Percentiles rank a stretch among this genome's conserved stretches.
phyloP scores from a whole-genome alignment of 1,284 basidiomycete species.

The Hypsizygus ulmarius region DNA sequence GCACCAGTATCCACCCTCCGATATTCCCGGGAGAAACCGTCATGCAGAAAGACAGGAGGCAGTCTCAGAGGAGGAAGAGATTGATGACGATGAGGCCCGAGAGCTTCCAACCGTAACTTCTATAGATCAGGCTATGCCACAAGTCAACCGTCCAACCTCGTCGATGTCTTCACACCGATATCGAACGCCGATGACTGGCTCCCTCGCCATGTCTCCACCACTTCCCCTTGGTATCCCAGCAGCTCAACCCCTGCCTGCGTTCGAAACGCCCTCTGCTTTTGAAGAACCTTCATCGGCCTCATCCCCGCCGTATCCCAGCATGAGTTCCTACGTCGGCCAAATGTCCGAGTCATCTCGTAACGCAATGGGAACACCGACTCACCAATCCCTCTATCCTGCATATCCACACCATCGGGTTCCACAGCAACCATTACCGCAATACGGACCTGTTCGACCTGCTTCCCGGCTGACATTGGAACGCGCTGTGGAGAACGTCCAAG shows the following conservation, averaged over 20 bases:
- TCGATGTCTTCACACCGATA: slow-evolving; percentile 72
- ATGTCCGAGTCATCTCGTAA: slow-evolving; percentile 37
- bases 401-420: slow-evolving; percentile 37
- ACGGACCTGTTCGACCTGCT: slow-evolving; percentile 36
- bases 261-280: slow-evolving; percentile 73
- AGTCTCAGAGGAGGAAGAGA: slow-evolving; percentile 29
- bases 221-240: slow-evolving; percentile 39
- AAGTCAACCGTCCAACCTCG: slow-evolving; percentile 61
- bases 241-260: slow-evolving; percentile 68
- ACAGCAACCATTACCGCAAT: slow-evolving; percentile 34
- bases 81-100: slow-evolving; percentile 44
- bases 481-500: slow-evolving; percentile 82
- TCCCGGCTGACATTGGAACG: slow-evolving; percentile 58
- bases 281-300: slow-evolving; percentile 44
- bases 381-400: slow-evolving; percentile 34
- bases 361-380: slow-evolving; percentile 36
- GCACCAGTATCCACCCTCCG: slow-evolving; percentile 22
- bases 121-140: slow-evolving; percentile 32
- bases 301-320: slow-evolving; percentile 38
- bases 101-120: slow-evolving; percentile 38
- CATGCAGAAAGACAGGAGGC: slow-evolving; percentile 18
- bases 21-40: slow-evolving; percentile 11
- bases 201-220: slow-evolving; percentile 55
- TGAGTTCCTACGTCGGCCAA: slow-evolving; percentile 36
- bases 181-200: slow-evolving; percentile 70